phyloP scores from a whole-genome alignment of 371 early-diverging fungal species.

The Parasitella parasitica region DNA sequence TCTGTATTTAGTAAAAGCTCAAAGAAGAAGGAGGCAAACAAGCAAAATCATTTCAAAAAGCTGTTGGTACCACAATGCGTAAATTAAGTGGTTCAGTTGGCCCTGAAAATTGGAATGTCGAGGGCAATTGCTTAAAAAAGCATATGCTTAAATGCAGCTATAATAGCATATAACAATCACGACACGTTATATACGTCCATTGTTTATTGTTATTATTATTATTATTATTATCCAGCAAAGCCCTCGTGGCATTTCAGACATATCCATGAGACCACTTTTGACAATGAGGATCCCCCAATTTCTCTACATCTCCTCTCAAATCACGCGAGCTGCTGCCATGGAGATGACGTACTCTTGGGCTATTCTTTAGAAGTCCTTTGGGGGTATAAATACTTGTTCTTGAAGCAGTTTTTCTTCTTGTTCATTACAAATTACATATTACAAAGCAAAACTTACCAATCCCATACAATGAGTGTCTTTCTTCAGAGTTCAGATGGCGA shows the following conservation, averaged over 20 bases:
- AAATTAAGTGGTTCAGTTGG: background rate
- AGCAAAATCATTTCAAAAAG: background rate
- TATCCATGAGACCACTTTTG: too few relatives aligned
- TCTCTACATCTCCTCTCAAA: background rate
- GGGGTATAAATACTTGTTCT: background rate
- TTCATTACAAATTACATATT: background rate
- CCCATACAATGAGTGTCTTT: slow-evolving; percentile 36
- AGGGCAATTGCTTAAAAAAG: background rate
- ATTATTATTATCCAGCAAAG: background rate
- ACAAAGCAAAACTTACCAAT: background rate
- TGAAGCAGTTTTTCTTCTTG: background rate
- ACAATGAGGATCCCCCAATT: background rate
- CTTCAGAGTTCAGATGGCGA: slow-evolving; percentile 70
- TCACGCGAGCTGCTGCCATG: background rate
- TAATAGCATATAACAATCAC: too few relatives aligned
- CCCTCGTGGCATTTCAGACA: background rate
- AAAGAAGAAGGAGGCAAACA: background rate
- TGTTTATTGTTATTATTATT: background rate
- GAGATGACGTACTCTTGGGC: background rate
- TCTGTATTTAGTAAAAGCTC: background rate
- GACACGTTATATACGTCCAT: background rate
- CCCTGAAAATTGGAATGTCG: background rate
- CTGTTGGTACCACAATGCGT: background rate
- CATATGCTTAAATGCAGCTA: too few relatives aligned
- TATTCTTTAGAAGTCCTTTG: background rate